A percentile compares a stretch with the other conserved stretches of the same genome.
phyloP scores from a whole-genome alignment of 1,139 yeast genomes.

The Diutina ranongensis region DNA sequence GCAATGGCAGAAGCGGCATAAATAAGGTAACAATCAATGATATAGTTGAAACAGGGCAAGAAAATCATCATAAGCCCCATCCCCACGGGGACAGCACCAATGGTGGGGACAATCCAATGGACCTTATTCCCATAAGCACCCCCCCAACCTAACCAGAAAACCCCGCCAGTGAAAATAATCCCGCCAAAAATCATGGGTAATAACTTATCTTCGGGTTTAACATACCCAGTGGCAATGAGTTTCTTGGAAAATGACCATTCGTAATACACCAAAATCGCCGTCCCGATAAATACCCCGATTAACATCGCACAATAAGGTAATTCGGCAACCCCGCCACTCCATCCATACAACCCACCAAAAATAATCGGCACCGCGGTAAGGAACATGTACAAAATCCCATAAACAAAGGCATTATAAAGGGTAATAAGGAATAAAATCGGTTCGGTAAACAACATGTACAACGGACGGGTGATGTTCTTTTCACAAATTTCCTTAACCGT shows the following conservation, averaged over 20 bases:
- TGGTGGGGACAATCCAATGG: constrained; percentile 81
- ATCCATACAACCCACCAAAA: constrained; percentile 49
- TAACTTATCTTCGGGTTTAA: constrained; percentile 62
- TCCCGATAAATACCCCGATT: constrained; percentile 48
- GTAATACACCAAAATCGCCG: constrained; percentile 4
- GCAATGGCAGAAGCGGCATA: constrained; percentile 90
- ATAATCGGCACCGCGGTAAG: constrained; percentile 73
- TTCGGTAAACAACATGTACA: constrained; percentile 56
- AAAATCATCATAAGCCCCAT: constrained; percentile 66
- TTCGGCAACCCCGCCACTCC: constrained; percentile 42
- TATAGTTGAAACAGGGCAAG: constrained; percentile 66
- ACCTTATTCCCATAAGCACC: constrained; percentile 58
- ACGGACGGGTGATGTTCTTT: constrained; percentile 61
- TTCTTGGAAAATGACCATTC: constrained; percentile 9
- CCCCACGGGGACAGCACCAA: constrained; percentile 64
- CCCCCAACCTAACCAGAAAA: constrained; percentile 80
- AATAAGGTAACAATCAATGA: constrained; percentile 66
- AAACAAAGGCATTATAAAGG: constrained; percentile 71
- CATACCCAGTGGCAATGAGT: not conserved
- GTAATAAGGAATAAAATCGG: constrained; percentile 63
- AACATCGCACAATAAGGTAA: constrained; percentile 53
- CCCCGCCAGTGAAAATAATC: constrained; percentile 59
- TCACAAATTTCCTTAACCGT: constrained; percentile 53
- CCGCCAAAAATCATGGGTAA: constrained; percentile 66
- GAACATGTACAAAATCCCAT: constrained; percentile 70